phyloP scores from a whole-genome alignment of 257 asterid species.

The Rhazya stricta region DNA sequence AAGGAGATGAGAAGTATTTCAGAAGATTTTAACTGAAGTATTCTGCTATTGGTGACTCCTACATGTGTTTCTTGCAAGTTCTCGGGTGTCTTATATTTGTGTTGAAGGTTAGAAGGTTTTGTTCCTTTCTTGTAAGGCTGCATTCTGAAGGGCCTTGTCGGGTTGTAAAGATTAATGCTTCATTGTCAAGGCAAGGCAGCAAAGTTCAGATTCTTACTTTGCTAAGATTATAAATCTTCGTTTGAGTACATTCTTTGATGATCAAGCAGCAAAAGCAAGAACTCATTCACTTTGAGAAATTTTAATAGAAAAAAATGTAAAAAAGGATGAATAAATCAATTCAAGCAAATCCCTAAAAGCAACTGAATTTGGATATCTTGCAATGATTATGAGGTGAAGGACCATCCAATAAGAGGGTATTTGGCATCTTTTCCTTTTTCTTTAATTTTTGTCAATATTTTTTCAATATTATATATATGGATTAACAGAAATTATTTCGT shows the following conservation, averaged over 20 bases:
- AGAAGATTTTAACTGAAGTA: neutral
- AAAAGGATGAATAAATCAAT: neutral
- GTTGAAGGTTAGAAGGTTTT: slow-evolving; percentile 11
- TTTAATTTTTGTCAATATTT: too few species aligned
- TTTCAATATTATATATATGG: too few species aligned
- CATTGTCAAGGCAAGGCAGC: slow-evolving; percentile 45
- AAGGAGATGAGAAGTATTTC: neutral
- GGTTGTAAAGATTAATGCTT: slow-evolving; percentile 57
- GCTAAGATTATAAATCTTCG: neutral
- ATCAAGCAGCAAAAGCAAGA: neutral
- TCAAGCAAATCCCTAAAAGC: neutral
- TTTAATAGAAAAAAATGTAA: neutral
- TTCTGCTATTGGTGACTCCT: neutral
- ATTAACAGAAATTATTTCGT: too few species aligned
- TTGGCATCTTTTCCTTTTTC: too few species aligned
- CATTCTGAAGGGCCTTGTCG: slow-evolving; percentile 27
- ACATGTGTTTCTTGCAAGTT: slow-evolving; percentile 17
- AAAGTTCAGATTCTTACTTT: slow-evolving; percentile 21
- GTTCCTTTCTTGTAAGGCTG: slow-evolving; percentile 89
- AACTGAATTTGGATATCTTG: neutral
- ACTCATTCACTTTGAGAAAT: neutral
- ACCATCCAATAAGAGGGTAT: neutral
- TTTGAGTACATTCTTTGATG: slow-evolving; percentile 21
- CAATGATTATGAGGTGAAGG: neutral
- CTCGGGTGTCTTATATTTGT: slow-evolving; percentile 28